These are phyloP conservation scores for Iberis pinnata DNA, from an alignment of 345 rosid species.

Conservation along the genomic window DNA sequence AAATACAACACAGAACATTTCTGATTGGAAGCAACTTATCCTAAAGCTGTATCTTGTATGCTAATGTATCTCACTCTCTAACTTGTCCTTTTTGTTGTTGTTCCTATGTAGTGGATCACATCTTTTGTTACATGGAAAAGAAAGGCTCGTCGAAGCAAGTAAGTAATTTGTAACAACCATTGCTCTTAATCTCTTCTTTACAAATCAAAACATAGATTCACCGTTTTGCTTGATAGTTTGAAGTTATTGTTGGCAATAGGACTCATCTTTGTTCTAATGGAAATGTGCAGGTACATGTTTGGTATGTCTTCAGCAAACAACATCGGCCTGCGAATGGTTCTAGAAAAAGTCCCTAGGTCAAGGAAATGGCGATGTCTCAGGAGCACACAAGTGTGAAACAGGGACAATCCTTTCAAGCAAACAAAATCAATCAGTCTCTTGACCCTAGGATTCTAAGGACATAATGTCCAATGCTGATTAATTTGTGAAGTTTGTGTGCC, in stretches of 20 bases:
- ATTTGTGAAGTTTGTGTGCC: no score
- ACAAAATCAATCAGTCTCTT: not conserved
- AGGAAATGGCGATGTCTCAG: slow-evolving; percentile 75
- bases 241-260: slow-evolving; percentile 1
- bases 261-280: slow-evolving; percentile 1
- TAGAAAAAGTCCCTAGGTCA: slow-evolving; percentile 60
- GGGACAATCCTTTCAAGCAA: no score
- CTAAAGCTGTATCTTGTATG: not conserved
- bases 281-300: slow-evolving; percentile 48
- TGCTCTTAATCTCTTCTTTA: no score
- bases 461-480: no score
- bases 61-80: not conserved
- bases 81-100: not conserved
- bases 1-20: not conserved
- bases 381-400: slow-evolving; percentile 67
- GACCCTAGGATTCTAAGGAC: no score
- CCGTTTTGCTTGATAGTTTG: no score
- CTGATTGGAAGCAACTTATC: not conserved
- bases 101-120: slow-evolving; percentile 54
- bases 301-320: slow-evolving; percentile 60
- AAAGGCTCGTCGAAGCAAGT: slow-evolving; percentile 78
- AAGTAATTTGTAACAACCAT: no score
- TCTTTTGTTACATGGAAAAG: slow-evolving; percentile 73
- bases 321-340: slow-evolving; percentile 70
- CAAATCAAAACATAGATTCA: no score